phyloP scores from a whole-genome alignment of 164 flowering plant species.

The Stephania yunnanensis region DNA sequence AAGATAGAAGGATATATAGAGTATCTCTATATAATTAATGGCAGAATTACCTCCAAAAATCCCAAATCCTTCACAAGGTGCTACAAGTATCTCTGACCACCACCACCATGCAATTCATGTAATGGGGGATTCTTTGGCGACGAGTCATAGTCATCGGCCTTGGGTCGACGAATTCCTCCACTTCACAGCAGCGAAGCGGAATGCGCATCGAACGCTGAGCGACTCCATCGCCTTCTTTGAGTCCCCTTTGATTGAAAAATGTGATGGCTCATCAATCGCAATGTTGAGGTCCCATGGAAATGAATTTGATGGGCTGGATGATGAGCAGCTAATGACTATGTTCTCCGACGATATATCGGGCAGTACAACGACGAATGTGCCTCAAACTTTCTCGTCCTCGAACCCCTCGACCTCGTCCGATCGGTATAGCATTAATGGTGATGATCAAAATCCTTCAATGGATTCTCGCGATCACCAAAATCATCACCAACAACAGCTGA shows the following conservation, averaged over 20 bases:
- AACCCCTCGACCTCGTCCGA: slow-evolving; percentile 57
- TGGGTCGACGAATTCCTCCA: slow-evolving; percentile 81
- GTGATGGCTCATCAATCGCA: slow-evolving; percentile 13
- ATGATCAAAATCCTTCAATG: slow-evolving; percentile 16
- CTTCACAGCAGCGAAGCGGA: slow-evolving; percentile 53
- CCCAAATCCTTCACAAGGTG: slow-evolving; percentile 47
- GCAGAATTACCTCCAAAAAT: slow-evolving; percentile 77
- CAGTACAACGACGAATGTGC: neutral
- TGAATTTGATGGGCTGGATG: slow-evolving; percentile 49
- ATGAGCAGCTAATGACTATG: slow-evolving; percentile 67
- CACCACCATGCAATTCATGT: no score
- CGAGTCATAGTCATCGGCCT: slow-evolving; percentile 14
- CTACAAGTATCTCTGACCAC: neutral
- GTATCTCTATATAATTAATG: slow-evolving; percentile 25
- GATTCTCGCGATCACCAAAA: neutral
- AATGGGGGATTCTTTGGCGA: no score
- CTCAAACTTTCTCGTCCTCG: neutral
- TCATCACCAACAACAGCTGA: slow-evolving; percentile 20
- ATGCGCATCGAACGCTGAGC: slow-evolving; percentile 49
- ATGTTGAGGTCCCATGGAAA: neutral
- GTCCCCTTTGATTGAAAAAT: slow-evolving; percentile 22
- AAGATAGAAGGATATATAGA: neutral
- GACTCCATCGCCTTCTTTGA: slow-evolving; percentile 67
- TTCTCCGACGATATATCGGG: slow-evolving; percentile 42
- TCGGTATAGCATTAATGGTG: slow-evolving; percentile 49